Base-by-base conservation (phyloP, 208 protist species). In the Leishmania tarentolae region DNA sequence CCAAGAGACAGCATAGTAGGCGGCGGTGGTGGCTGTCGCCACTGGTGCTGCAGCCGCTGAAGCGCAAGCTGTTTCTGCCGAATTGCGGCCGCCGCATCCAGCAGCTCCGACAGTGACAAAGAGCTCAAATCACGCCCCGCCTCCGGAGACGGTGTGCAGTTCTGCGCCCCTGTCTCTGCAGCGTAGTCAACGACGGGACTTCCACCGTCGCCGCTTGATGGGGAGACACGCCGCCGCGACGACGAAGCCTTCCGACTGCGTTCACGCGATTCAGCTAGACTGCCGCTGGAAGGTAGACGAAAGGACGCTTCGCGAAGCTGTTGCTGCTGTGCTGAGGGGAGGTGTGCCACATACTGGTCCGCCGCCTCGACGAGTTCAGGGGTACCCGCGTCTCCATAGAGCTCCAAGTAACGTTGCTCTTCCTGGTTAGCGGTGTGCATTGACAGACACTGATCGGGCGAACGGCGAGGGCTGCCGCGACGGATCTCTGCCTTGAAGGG, bases 1-100 rank as follows among this genome's bases (percentile, higher is more conserved):
- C 31, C 80, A 42, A 24, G 73, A 24, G 63, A 40, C 46, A 46
- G 31, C 50, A 40, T 68, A 17, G 47, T 40, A 53, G 78, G 74
- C 35, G 78, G 74, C 35, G 35, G 35, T 59, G 17, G 65, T 7
- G 83, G 72, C n/a, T 76, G 76, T 59, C 28, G 61, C 81, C 76
- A 79, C 40, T 84, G 74, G 40, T 83, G 71, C 40, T 91, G 86
- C 71, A 88, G 53, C 78, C 91, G 88, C 81, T 95, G 87, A 28
- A 94, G 82, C 13, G 88, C 80, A 17, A 91, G 74, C 59, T 94
- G 92, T 53, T 86, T 84, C 65, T 87, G 82, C 35, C 88, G 87
- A 59, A 96, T 90, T 17, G 86, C 80, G 19, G 91, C 91, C 24
- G 93, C 93, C 37, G 87, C 89, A 42, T 94, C 90, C 66, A 96